phyloP scores from a whole-genome alignment of 2,329 filamentous ascomycete species.

The Aspergillus ochraceoroseus region DNA sequence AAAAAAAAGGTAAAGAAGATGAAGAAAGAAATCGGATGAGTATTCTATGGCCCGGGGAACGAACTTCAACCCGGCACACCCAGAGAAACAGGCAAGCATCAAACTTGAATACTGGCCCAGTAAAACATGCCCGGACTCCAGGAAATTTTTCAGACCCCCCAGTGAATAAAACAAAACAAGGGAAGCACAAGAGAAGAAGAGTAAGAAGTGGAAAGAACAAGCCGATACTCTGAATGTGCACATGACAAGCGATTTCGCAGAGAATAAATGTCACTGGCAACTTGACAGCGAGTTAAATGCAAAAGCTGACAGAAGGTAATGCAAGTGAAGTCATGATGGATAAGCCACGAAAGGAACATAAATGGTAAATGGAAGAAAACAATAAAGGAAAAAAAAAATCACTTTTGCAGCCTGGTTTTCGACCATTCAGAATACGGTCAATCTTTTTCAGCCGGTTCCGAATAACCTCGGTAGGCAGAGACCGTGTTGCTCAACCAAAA shows the following conservation, averaged over 20 bases:
- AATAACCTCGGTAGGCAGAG: conserved; percentile 49
- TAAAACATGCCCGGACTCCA: conserved; percentile 36
- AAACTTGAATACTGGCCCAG: conserved; percentile 29
- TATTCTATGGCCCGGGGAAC: conserved; percentile 34
- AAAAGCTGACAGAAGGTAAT: conserved; percentile 22
- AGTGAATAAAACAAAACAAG: conserved; percentile 25
- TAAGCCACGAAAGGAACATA: conserved; percentile 17
- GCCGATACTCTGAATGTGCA: conserved; percentile 26
- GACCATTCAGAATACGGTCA: conserved; percentile 50
- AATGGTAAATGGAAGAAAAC: conserved; percentile 15
- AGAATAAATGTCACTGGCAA: conserved; percentile 22
- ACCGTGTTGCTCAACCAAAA: conserved; percentile 48
- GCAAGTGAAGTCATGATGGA: conserved; percentile 24
- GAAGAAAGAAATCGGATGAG: conserved; percentile 18
- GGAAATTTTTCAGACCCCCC: conserved; percentile 32
- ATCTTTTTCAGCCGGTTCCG: conserved; percentile 56
- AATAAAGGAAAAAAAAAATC: conserved; percentile 21
- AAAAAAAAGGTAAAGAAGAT: conserved; percentile 1
- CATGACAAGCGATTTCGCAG: conserved; percentile 24
- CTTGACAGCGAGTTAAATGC: conserved; percentile 22
- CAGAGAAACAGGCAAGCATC: conserved; percentile 28
- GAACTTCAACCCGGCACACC: conserved; percentile 29
- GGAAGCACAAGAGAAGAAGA: conserved; percentile 14
- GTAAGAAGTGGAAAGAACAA: conserved; percentile 14
- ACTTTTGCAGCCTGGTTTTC: conserved; percentile 50